Conservation (phyloP, 2,329 filamentous ascomycete genomes). For the Diaporthe helianthi region DNA sequence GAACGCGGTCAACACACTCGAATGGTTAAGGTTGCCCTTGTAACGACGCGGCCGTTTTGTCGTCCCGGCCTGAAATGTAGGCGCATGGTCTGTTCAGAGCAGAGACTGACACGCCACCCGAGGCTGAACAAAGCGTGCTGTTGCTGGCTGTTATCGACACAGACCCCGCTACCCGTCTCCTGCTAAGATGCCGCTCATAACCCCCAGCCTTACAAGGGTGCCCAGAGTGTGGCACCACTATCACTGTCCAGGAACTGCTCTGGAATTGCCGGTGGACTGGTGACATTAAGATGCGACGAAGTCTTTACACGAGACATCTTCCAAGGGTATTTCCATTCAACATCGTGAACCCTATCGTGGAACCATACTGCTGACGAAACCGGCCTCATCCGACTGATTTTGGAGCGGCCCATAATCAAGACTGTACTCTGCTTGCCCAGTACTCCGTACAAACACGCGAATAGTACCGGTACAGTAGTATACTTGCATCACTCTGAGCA, state of each 20-base stretch:
- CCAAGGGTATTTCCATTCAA: background rate
- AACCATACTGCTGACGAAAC: background rate
- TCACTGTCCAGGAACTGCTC: background rate
- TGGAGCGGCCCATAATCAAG: background rate
- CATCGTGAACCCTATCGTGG: no score
- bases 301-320: background rate
- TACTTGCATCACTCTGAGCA: background rate
- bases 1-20: background rate
- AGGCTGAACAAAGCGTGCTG: background rate
- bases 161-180: background rate
- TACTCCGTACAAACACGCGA: background rate
- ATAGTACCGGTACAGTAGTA: no score
- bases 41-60: background rate
- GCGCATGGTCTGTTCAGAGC: background rate
- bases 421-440: background rate
- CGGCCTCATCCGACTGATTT: background rate
- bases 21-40: background rate
- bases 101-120: background rate
- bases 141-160: background rate
- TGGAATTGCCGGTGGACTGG: background rate
- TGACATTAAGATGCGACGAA: background rate
- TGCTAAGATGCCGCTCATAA: background rate
- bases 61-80: background rate
- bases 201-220: fast-evolving
- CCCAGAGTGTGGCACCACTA: background rate